Evolutionary conservation across 1,284 basidiomycete genomes (phyloP).

Genomic region (Papiliotrema nemorosa): DNA sequence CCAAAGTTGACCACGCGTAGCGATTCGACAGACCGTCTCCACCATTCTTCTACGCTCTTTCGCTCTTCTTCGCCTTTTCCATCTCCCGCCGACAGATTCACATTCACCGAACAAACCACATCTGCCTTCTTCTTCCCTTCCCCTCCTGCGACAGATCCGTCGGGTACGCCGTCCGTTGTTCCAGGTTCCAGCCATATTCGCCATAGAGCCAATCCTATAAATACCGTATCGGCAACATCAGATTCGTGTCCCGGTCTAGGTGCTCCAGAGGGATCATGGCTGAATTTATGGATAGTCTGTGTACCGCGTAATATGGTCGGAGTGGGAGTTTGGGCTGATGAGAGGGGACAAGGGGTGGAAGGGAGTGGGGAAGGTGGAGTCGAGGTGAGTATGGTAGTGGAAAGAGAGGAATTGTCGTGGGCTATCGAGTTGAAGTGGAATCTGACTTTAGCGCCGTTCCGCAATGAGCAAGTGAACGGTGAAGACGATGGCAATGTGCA

Average conservation of each 20-base stretch:
- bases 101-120: conserved; percentile 75
- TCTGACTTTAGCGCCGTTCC: conserved; percentile 50
- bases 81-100: conserved; percentile 49
- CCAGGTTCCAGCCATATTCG: conserved; percentile 52
- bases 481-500: background rate
- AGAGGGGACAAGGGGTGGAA: conserved; percentile 5
- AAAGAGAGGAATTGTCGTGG: conserved; percentile 78
- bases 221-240: conserved; percentile 61
- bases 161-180: no score
- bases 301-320: conserved; percentile 58
- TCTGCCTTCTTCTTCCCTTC: conserved; percentile 62
- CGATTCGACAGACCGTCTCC: conserved; percentile 59
- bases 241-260: conserved; percentile 45
- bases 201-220: conserved; percentile 73
- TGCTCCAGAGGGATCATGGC: conserved; percentile 38
- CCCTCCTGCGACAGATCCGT: background rate
- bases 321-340: conserved; percentile 54
- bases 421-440: conserved; percentile 90
- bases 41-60: conserved; percentile 54
- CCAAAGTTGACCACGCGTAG: conserved; percentile 67
- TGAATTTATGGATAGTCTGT: conserved; percentile 72
- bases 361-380: conserved; percentile 16
- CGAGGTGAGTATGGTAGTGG: conserved; percentile 51
- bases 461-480: background rate
- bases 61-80: conserved; percentile 31